Conservation (phyloP, 2,329 filamentous ascomycete species). For the Aspergillus pseudoviridinutans region DNA sequence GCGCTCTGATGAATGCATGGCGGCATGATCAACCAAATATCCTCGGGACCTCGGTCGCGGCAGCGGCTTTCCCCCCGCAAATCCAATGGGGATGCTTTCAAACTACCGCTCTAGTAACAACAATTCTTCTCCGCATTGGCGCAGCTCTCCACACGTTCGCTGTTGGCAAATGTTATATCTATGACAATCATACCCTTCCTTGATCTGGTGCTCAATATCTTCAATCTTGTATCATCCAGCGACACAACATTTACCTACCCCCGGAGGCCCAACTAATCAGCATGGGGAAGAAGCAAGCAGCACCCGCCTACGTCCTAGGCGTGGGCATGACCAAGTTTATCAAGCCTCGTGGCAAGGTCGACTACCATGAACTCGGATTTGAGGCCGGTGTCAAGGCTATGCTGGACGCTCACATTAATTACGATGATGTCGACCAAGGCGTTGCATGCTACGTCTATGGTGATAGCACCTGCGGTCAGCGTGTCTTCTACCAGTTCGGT, state of each 20-base stretch:
- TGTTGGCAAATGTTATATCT: background rate
- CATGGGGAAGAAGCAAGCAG: conserved; percentile 50
- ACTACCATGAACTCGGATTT: conserved; percentile 92
- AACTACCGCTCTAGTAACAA: background rate
- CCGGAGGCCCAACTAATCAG: conserved; percentile 17
- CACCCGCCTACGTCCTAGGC: conserved; percentile 80
- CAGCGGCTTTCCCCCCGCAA: conserved; percentile 23
- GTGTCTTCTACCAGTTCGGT: conserved; percentile 98
- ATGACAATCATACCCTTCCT: conserved; percentile 5
- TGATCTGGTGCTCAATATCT: background rate
- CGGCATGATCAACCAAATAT: conserved; percentile 7
- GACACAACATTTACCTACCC: conserved; percentile 2
- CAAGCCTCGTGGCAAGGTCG: conserved; percentile 89
- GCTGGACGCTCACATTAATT: conserved; percentile 74
- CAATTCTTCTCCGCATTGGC: conserved; percentile 4
- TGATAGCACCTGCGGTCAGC: conserved; percentile 89
- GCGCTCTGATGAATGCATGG: background rate
- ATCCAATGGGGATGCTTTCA: background rate
- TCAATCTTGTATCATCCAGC: background rate
- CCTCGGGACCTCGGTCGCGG: conserved; percentile 33
- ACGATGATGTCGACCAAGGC: conserved; percentile 92
- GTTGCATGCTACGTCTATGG: conserved; percentile 98
- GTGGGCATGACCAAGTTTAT: conserved; percentile 99
- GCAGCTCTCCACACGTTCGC: background rate
- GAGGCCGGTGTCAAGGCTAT: conserved; percentile 88